A percentile compares a stretch with the other conserved stretches of the same genome.
phyloP scores from a whole-genome alignment of 2,329 filamentous ascomycete genomes.

The Chaetomium globosum region DNA sequence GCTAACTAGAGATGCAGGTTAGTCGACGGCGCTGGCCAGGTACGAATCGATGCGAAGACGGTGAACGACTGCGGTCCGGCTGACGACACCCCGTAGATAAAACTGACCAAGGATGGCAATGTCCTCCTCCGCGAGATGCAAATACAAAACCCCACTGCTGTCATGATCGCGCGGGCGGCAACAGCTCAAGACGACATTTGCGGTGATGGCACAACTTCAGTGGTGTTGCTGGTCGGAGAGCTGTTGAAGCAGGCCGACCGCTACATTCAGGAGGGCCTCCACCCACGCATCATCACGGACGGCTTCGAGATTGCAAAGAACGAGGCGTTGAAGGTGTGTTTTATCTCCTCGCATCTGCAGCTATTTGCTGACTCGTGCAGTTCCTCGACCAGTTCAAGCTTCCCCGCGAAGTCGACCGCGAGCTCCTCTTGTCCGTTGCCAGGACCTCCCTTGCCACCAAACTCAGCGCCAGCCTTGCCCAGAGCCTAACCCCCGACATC shows the following conservation, averaged over 20 bases:
- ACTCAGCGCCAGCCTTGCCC: slow-evolving; percentile 83
- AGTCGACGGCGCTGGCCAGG: slow-evolving; percentile 70
- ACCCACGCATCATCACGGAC: slow-evolving; percentile 94
- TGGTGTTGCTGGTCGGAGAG: slow-evolving; percentile 93
- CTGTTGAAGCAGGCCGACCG: slow-evolving; percentile 96
- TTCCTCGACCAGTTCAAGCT: slow-evolving; percentile 96
- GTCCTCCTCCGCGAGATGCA: slow-evolving; percentile 79
- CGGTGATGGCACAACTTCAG: slow-evolving; percentile 95
- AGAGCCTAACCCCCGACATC: slow-evolving; percentile 90
- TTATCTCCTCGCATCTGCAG: background rate
- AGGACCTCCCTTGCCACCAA: slow-evolving; percentile 95
- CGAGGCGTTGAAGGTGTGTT: slow-evolving; percentile 77
- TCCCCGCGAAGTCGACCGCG: slow-evolving; percentile 82
- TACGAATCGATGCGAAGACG: slow-evolving; percentile 43
- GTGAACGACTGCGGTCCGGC: slow-evolving; percentile 22
- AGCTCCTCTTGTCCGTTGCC: slow-evolving; percentile 89
- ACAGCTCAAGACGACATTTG: slow-evolving; percentile 98
- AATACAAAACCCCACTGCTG: slow-evolving; percentile 98
- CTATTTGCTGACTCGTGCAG: slow-evolving; percentile 47
- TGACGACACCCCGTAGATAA: slow-evolving; percentile 66
- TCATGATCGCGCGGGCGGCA: slow-evolving; percentile 79
- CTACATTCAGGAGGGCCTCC: slow-evolving; percentile 94
- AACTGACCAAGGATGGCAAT: slow-evolving; percentile 98
- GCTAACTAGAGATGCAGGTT: slow-evolving; percentile 50
- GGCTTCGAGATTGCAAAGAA: slow-evolving; percentile 96